Base-by-base conservation (phyloP, 495 filamentous ascomycete genomes). In the Daldinia bambusicola region DNA sequence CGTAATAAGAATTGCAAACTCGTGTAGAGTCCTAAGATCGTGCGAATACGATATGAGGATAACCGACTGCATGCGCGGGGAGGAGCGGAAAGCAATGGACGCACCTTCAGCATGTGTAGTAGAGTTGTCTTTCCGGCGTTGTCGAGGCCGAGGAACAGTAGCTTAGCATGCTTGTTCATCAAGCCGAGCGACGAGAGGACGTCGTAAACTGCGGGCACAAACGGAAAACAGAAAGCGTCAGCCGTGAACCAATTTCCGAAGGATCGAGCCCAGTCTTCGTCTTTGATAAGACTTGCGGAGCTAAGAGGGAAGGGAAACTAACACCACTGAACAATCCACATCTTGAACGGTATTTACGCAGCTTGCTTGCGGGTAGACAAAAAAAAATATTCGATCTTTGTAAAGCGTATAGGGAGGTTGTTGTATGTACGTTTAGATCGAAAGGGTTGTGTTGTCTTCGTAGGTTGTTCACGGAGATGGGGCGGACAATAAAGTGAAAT, bases 301-400 rank as follows among this genome's bases (percentile, higher is more conserved):
- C 31, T n/a, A 31, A 31, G 20, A 14, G 20, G 43, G 22, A 38
- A 38, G 34, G 37, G 63, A 60, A 60, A 58, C 92, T 80, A 92
- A 95, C 92, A 97, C 94, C 95, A 98, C 88, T 93, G 93, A 71
- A 97, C 79, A 78, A 98, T 91, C 94, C 93, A 97, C 95, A 98
- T 97, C 66, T 78, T 88, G 85, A 36, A 71, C 69, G 34, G 71
- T 34, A 45, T 57, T 48, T 20, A 20, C 9, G 18, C 20, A 34
- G 51, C 1, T 14, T 45, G 51, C 1, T 14, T 45, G 14, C 31
- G 20, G 20, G 18, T 53, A 32, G 36, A 48, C 43, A 63, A 37
- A 57, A 71, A 63, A 37, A 57, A 71, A 65, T 70, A 62, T 41
- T 62, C 67, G 52, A 71, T 40, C 75, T 75, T 41, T 53, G 61